phyloP scores from a whole-genome alignment of 2,329 filamentous ascomycete genomes.

The Penicillium sp. region DNA sequence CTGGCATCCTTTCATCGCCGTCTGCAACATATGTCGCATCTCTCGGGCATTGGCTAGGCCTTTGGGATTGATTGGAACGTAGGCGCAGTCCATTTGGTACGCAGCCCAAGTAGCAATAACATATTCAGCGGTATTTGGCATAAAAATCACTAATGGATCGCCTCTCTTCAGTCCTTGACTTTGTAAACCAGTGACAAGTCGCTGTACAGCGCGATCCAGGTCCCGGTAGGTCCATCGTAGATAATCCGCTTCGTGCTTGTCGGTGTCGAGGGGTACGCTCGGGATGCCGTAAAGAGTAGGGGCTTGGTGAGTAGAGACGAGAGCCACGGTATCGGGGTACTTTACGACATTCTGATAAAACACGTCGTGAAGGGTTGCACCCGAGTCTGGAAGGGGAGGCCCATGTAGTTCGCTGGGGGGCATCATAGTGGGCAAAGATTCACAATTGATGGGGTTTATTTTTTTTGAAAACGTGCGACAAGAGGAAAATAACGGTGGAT shows the following conservation, averaged over 20 bases:
- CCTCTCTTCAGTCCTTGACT: neutral
- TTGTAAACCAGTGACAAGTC: neutral
- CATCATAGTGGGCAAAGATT: neutral
- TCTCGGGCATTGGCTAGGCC: conserved; percentile 6
- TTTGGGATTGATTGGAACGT: conserved; percentile 18
- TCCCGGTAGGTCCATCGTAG: conserved; percentile 7
- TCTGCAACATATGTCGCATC: conserved; percentile 2
- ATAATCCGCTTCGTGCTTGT: neutral
- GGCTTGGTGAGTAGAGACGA: conserved; percentile 5
- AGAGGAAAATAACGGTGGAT: too few relatives aligned
- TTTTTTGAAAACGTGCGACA: too few relatives aligned
- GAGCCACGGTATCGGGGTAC: neutral
- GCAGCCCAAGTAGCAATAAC: conserved; percentile 17
- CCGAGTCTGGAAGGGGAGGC: neutral
- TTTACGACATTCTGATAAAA: neutral
- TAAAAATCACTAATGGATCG: conserved; percentile 2
- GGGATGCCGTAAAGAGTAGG: conserved; percentile 5
- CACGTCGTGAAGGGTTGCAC: neutral
- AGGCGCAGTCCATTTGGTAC: conserved; percentile 13
- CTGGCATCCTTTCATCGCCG: neutral
- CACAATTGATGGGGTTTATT: neutral
- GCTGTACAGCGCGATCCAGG: neutral
- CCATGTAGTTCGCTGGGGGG: neutral
- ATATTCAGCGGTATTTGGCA: conserved; percentile 15
- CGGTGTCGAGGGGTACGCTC: neutral